Evolutionary conservation across 345 rosid species (phyloP).

Genomic region (Turnera subulata): DNA sequence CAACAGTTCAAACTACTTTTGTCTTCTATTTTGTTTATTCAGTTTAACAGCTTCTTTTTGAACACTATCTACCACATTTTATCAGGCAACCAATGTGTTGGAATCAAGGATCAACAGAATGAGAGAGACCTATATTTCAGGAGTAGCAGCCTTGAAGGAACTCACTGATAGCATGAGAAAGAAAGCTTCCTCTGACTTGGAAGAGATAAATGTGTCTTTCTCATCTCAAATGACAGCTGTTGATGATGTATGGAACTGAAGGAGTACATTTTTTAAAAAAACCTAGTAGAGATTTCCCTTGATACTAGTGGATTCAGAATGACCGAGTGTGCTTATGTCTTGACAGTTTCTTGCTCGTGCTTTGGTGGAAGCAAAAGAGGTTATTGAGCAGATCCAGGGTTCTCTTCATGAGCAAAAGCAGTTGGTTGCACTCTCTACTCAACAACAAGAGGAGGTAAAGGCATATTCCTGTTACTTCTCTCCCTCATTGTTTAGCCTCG

Average conservation of each 20-base stretch:
- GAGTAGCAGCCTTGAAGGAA: slow-evolving; percentile 47
- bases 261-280: background rate
- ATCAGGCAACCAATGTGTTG: slow-evolving; percentile 61
- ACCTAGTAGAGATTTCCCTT: background rate
- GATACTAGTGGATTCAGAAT: background rate
- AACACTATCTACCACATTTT: slow-evolving; percentile 3
- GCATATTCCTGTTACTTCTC: background rate
- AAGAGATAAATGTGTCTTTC: slow-evolving; percentile 38
- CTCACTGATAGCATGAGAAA: slow-evolving; percentile 43
- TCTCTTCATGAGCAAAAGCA: slow-evolving; percentile 64
- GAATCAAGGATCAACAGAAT: slow-evolving; percentile 53
- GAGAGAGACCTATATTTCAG: slow-evolving; percentile 50
- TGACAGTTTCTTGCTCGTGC: slow-evolving; percentile 53
- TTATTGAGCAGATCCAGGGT: slow-evolving; percentile 43
- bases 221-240: slow-evolving; percentile 40
- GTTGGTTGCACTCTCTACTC: slow-evolving; percentile 47
- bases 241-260: slow-evolving; percentile 49
- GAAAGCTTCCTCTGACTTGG: slow-evolving; percentile 54
- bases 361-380: slow-evolving; percentile 50
- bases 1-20: background rate
- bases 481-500: background rate
- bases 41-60: background rate
- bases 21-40: slow-evolving; percentile 5
- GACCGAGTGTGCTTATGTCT: slow-evolving; percentile 6
- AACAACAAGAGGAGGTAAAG: slow-evolving; percentile 64